Base-by-base conservation (phyloP, 805 yeast genomes). In the Spathaspora boniae region DNA sequence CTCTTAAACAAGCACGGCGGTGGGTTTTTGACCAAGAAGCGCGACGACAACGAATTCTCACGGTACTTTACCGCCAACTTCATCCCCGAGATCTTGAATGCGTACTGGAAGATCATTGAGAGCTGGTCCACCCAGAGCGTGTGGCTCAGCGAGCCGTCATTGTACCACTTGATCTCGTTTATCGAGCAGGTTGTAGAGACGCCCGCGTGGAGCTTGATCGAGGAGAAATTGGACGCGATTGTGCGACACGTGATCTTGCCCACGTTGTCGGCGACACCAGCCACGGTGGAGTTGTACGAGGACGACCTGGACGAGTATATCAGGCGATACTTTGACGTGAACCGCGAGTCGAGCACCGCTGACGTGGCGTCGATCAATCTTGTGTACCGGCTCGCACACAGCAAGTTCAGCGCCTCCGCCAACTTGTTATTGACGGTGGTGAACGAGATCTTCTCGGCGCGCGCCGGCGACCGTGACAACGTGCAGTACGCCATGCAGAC, bases 311-410 rank as follows among this genome's bases (percentile, higher is more conserved):
- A 68, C 29, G 74, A 68, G 42, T 68, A 68, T 41, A 56, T 65
- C 38, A 54, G 72, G 50, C 49, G 72, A 36, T 68, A 53, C 38
- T 67, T 66, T 39, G 72, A 68, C 54, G 62, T 78, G 28, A 68
- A 65, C 44, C 58, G 72, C 38, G 78, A 71, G 37, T 58, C 60
- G 21, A 68, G 65, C 25, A 70, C 71, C 21, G 62, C 78, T 4
- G 78, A 72, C 42, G 64, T 68, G 23, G 78, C 78, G 1, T 65
- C 77, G 5, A 62, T 67, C 33, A 70, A 70, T 49, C 72, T 74
- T 40, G 44, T 70, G 23, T 68, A 54, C 50, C 47, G 67, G 25
- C 50, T 71, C 41, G 50, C 64, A 6, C 45, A 59, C 16, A 58
- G 58, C 28, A 59, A 60, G 42, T 64, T 65, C 42, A 69, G 72